A percentile compares a stretch with the other conserved stretches of the same genome.
Conservation (phyloP, 2,329 filamentous ascomycete species). For the Chaetothyriales sp. region DNA sequence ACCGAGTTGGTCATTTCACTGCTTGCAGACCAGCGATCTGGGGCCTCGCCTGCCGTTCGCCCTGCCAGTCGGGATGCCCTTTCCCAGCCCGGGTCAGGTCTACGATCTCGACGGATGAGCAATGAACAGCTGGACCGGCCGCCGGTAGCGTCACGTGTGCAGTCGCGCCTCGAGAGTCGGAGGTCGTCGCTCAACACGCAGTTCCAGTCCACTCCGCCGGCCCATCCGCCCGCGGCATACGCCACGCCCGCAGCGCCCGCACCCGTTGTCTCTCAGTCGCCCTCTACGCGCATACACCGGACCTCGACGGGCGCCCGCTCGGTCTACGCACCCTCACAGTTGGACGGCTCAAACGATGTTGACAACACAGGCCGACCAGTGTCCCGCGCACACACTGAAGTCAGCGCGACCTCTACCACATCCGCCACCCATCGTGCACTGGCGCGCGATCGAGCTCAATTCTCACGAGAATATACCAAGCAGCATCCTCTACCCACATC, state of each 20-base stretch:
- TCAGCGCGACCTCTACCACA: conserved; percentile 11
- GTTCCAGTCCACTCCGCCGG: background rate
- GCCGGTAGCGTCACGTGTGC: conserved; percentile 18
- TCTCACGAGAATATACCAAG: conserved; percentile 21
- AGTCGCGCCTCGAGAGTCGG: conserved; percentile 27
- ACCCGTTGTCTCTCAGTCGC: background rate
- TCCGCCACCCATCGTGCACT: conserved; percentile 17
- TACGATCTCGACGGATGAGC: conserved; percentile 23
- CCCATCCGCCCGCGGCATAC: background rate
- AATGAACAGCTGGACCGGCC: conserved; percentile 26
- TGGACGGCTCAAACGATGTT: conserved; percentile 22
- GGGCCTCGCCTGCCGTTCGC: conserved; percentile 9
- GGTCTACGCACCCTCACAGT: conserved; percentile 21
- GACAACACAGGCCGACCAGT: conserved; percentile 25
- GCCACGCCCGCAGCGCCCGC: background rate
- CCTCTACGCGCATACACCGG: conserved; percentile 22
- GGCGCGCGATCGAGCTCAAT: conserved; percentile 21
- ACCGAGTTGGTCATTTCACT: conserved; percentile 85
- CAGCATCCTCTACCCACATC: conserved; percentile 18
- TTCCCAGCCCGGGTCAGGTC: conserved; percentile 19
- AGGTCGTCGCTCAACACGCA: conserved; percentile 15
- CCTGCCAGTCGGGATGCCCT: conserved; percentile 20
- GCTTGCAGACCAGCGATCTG: conserved; percentile 38
- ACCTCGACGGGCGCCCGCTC: conserved; percentile 26
- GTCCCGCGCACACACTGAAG: conserved; percentile 30